Evolutionary conservation across 805 yeast species (phyloP).

Genomic region (Wickerhamomyces ciferrii): DNA sequence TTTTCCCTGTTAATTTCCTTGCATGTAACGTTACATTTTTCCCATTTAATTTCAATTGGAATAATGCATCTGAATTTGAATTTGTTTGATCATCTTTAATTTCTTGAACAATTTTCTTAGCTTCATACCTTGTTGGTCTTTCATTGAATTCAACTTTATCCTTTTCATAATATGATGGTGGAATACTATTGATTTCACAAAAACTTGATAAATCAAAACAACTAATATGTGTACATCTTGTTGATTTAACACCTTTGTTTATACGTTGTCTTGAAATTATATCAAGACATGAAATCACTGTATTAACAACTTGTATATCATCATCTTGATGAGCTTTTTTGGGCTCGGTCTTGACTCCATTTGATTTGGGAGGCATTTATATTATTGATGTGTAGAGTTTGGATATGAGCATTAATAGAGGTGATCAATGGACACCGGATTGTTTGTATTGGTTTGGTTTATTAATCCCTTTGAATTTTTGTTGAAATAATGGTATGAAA

Average conservation of each 20-base stretch:
- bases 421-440: background rate
- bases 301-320: conserved; percentile 10
- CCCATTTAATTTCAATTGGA: background rate
- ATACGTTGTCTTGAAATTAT: conserved; percentile 12
- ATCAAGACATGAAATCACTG: conserved; percentile 10
- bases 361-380: background rate
- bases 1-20: background rate
- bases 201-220: conserved; percentile 13
- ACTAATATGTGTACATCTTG: conserved; percentile 9
- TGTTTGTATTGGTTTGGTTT: too few relatives aligned
- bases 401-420: background rate
- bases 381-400: background rate
- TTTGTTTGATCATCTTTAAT: background rate
- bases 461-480: too few relatives aligned
- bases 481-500: too few relatives aligned
- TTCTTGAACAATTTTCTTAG: background rate
- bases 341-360: background rate
- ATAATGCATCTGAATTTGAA: background rate
- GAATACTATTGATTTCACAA: conserved; percentile 1
- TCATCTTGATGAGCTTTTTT: conserved; percentile 1
- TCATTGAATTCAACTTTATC: background rate
- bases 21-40: background rate
- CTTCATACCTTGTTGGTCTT: background rate
- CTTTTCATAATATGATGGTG: background rate
- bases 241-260: conserved; percentile 8